Evolutionary conservation across 805 yeast species (phyloP).

Genomic region (Lipomyces lipofer): DNA sequence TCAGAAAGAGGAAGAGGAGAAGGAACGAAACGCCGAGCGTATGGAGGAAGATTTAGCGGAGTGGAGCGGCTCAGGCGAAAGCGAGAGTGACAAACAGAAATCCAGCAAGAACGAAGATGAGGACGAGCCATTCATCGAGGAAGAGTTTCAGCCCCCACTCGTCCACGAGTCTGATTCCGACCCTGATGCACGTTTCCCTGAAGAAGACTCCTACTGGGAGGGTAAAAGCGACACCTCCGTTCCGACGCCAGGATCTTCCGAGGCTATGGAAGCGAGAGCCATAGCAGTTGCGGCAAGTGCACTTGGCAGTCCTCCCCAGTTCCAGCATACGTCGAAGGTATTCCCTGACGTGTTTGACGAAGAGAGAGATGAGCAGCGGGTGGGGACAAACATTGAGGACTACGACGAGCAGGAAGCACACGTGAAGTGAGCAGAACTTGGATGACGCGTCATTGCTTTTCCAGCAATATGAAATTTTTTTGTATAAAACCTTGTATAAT

Average conservation of each 20-base stretch:
- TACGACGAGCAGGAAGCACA: too few relatives aligned
- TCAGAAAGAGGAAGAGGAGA: constrained; percentile 7
- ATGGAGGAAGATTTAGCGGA: constrained; percentile 7
- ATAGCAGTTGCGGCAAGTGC: not conserved
- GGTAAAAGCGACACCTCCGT: not conserved
- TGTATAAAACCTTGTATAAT: too few relatives aligned
- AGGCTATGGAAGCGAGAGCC: not conserved
- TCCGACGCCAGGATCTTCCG: not conserved
- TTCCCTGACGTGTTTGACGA: not conserved
- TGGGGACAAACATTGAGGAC: too few relatives aligned
- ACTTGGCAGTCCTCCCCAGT: not conserved
- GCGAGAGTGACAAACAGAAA: not conserved
- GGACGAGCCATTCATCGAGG: constrained; percentile 20
- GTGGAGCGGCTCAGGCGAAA: constrained; percentile 4
- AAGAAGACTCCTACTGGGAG: constrained; percentile 19
- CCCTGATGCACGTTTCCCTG: constrained; percentile 21
- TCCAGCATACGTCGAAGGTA: not conserved
- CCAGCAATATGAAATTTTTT: too few relatives aligned
- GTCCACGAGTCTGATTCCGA: constrained; percentile 27
- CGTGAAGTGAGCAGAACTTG: too few relatives aligned
- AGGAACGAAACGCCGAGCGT: too few relatives aligned
- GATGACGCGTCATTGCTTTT: too few relatives aligned
- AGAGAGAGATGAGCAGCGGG: too few relatives aligned
- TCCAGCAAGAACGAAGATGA: constrained; percentile 5
- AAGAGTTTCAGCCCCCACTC: constrained; percentile 18